phyloP scores from a whole-genome alignment of 345 rosid genomes.

The Citrus cavaleriei region DNA sequence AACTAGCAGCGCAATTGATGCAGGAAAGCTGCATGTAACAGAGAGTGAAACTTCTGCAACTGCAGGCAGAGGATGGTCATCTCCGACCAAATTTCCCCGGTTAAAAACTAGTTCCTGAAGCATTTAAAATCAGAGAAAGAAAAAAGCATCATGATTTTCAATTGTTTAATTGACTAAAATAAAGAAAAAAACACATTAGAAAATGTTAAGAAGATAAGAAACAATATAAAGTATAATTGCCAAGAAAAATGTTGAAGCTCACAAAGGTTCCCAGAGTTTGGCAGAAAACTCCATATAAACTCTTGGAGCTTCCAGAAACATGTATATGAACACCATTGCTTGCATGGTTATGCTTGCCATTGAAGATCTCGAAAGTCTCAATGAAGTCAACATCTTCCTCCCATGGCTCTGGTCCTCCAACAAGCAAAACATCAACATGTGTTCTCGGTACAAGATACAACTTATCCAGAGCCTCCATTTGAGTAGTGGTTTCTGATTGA shows the following conservation, averaged over 20 bases:
- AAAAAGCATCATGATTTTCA: conserved; percentile 12
- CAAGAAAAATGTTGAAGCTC: conserved; percentile 27
- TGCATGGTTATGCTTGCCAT: conserved; percentile 31
- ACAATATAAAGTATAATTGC: not conserved
- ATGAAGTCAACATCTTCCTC: conserved; percentile 49
- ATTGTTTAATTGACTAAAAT: not conserved
- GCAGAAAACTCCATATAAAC: conserved; percentile 59
- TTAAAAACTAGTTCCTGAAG: conserved; percentile 61
- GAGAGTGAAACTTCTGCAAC: conserved; percentile 56
- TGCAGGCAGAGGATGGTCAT: conserved; percentile 74
- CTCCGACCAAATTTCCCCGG: conserved; percentile 83
- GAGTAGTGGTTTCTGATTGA: conserved; percentile 37
- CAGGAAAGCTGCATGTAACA: conserved; percentile 68
- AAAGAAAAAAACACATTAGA: not conserved
- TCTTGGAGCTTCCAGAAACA: conserved; percentile 40
- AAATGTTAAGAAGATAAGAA: not conserved
- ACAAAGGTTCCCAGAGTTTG: conserved; percentile 63
- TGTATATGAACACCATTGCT: conserved; percentile 43
- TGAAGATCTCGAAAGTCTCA: conserved; percentile 48
- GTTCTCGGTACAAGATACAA: conserved; percentile 87
- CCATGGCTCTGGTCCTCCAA: conserved; percentile 94
- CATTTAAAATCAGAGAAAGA: conserved; percentile 26
- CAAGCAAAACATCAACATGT: conserved; percentile 57
- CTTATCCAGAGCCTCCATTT: conserved; percentile 42
- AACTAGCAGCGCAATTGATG: conserved; percentile 64